Base-by-base conservation (phyloP, 1,284 basidiomycete species). In the Pyrrhoderma noxium region DNA sequence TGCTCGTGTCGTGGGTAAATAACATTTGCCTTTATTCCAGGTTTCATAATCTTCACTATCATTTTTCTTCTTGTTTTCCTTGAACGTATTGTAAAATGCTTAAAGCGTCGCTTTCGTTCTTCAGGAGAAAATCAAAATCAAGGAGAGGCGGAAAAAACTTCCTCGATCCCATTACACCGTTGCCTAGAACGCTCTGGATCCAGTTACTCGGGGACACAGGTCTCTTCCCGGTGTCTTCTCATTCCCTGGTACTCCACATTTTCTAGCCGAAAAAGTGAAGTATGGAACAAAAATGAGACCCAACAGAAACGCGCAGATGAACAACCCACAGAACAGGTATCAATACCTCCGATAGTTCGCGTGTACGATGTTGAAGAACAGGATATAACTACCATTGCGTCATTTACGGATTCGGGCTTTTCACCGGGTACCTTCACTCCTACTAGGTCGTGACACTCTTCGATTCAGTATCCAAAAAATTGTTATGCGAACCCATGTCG, bases 181-280 rank as follows among this genome's bases (percentile, higher is more conserved):
- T 49, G 47, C 22, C 38, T 41, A 21, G 47, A 49, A 22, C 47
- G 47, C 2, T 49, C 47, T 21, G 47, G 27, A 19, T 49, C 47
- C 8, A 23, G 21, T n/a, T 38, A 5, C 1, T 9, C 21, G 7
- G 11, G 27, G 27, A 11, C 27, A 11, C 27, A 31, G 27, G 5
- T 11, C 5, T 31, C 27, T 31, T 31, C 11, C 5, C 5, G 27
- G 27, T 11, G 5, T 11, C 27, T 31, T 5, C 11, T 11, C 27
- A 31, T 5, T 11, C 27, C 27, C 5, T 31, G 5, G 5, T 31
- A 31, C 27, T 31, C 5, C 11, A 5, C 27, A 5, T 11, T 31
- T 31, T 11, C 27, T 31, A 31, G 11, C 27, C 5, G 27, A 31
- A 31, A 31, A 11, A 31, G 27, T 11, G 27, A 31, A 11, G 27